Conservation (phyloP, 371 early-diverging fungal species). For the Conidiobolus incongruus region DNA sequence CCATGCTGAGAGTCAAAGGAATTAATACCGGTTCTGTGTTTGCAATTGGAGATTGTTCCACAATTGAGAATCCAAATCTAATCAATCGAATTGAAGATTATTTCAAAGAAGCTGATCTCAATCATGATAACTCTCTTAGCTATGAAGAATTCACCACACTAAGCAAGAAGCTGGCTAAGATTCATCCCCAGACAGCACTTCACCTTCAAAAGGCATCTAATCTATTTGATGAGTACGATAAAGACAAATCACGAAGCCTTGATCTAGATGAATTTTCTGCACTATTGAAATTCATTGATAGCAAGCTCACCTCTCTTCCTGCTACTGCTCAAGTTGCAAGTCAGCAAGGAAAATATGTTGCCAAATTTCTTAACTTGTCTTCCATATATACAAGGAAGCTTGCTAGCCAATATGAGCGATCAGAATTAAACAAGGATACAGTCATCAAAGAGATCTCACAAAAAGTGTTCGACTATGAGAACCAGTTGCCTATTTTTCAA, state of each 20-base stretch:
- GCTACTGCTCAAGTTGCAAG: constrained; percentile 79
- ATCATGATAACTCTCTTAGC: constrained; percentile 21
- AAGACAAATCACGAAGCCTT: constrained; percentile 25
- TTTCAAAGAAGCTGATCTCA: constrained; percentile 22
- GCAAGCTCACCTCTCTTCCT: constrained; percentile 43
- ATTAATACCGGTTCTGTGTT: constrained; percentile 33
- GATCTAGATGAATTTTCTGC: constrained; percentile 30
- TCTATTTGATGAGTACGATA: constrained; percentile 31
- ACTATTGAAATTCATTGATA: constrained; percentile 33
- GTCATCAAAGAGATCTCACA: constrained; percentile 6
- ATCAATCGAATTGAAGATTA: constrained; percentile 22
- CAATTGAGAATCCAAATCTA: constrained; percentile 41
- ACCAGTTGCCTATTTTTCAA: constrained; percentile 21
- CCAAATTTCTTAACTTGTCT: constrained; percentile 21
- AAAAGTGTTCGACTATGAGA: constrained; percentile 1
- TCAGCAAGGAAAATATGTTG: constrained; percentile 58
- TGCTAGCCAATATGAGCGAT: background rate
- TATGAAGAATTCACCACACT: constrained; percentile 19
- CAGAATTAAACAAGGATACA: background rate
- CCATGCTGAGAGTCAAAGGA: constrained; percentile 37
- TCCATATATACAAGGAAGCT: constrained; percentile 2
- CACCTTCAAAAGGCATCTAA: constrained; percentile 20
- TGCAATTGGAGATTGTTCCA: constrained; percentile 81
- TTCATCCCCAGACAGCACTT: constrained; percentile 24
- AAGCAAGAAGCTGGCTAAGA: constrained; percentile 13